phyloP scores from a whole-genome alignment of 371 early-diverging fungal species.

The Mucor velutinosus region DNA sequence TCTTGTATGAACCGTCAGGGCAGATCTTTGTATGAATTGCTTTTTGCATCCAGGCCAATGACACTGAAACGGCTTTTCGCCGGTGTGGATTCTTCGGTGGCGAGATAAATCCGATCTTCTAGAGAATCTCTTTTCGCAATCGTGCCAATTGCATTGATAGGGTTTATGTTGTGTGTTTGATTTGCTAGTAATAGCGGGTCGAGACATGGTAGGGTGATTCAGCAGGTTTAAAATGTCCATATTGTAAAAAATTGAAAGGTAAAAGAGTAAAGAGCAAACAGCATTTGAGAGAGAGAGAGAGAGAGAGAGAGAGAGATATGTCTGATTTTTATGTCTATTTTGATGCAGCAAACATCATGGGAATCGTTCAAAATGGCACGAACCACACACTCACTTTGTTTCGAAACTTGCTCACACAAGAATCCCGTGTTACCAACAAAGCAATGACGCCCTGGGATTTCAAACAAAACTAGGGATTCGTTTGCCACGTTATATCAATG shows the following conservation, averaged over 20 bases:
- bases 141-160: constrained; percentile 62
- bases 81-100: constrained; percentile 78
- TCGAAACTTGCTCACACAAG: constrained; percentile 1
- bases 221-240: constrained; percentile 29
- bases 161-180: constrained; percentile 28
- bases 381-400: not conserved
- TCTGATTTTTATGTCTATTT: not conserved
- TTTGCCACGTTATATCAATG: constrained; percentile 3
- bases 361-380: constrained; percentile 6
- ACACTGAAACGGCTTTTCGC: constrained; percentile 73
- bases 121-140: constrained; percentile 73
- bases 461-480: not conserved
- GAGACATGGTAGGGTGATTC: constrained; percentile 11
- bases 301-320: too few species aligned
- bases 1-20: constrained; percentile 76
- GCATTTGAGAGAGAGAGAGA: not conserved
- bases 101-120: constrained; percentile 77
- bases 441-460: constrained; percentile 7
- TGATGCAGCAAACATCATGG: constrained; percentile 3
- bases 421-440: constrained; percentile 6
- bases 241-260: not conserved
- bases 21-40: constrained; percentile 79
- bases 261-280: not conserved
- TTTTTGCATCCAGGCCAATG: constrained; percentile 67
- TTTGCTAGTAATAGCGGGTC: not conserved